Conservation (phyloP, 164 flowering plant species). For the Aristolochia californica region DNA sequence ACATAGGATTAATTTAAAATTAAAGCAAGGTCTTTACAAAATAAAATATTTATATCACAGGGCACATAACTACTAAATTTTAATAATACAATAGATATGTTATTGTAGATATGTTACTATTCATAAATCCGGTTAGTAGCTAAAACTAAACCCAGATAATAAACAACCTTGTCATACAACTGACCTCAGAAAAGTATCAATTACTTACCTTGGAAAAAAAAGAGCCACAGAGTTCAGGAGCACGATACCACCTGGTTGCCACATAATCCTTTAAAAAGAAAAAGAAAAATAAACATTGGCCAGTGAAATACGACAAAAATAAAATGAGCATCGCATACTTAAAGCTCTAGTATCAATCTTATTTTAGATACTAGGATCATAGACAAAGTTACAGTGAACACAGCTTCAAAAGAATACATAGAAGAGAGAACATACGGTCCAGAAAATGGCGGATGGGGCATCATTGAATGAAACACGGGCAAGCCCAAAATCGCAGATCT, state of each 20-base stretch:
- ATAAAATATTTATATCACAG: no score
- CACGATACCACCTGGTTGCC: conserved; percentile 96
- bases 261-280: conserved; percentile 60
- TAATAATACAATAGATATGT: no score
- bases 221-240: conserved; percentile 95
- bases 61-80: no score
- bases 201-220: conserved; percentile 77
- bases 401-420: no score
- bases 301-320: background rate
- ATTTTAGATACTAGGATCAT: no score
- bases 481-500: conserved; percentile 93
- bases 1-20: no score
- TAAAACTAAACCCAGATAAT: background rate
- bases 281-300: background rate
- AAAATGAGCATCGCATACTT: background rate
- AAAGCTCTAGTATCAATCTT: no score
- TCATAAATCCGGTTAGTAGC: background rate
- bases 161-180: background rate
- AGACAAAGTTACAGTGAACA: background rate
- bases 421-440: conserved; percentile 67
- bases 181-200: conserved; percentile 3
- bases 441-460: conserved; percentile 80
- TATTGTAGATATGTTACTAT: no score
- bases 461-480: conserved; percentile 86
- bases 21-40: no score